Evolutionary conservation across 331 rosid species (phyloP), one percentile per base, ranked within the genome.

Genomic region (Quercus tomentella): DNA sequence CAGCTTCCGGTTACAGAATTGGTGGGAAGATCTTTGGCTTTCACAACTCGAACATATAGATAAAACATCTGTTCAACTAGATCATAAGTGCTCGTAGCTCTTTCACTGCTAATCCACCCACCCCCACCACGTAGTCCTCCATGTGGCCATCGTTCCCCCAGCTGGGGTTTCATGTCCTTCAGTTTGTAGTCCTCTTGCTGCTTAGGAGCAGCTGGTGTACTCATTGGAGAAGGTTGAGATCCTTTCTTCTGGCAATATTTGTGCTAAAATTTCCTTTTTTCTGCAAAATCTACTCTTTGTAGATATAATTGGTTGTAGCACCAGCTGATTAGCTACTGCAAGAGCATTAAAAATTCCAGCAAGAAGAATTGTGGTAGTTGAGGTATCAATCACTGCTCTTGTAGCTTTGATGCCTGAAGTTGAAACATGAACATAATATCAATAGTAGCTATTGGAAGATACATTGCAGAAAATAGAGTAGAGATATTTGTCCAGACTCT

Each of bases 111-210:
- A 61, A 88, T 81, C 98, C 91, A 93, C 56, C 97, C 93, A 17
- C 90, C 92, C 28, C 97, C 89, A 4, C 84, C 88, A 0, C 89
- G 89, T 56, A 86, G 52, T 56, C 92, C 94, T 21, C 92, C 91
- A 31, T 93, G 92, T 6, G 97, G 97, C 97, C 97, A 91, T 25
- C 90, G 74, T 74, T 93, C 97, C 52, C 97, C 97, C 0, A 93
- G 94, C 77, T 82, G 85, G 8, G 97, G 97, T 20, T 93, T 93
- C 20, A 92, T 93, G 85, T 93, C 93, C 85, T 91, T 93, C 75
- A 93, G 22, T 72, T 88, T 87, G 90, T 93, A 93, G 52, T 93
- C 97, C 41, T 89, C 97, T 65, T 78, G 83, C 72, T 41, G 87
- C 25, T 60, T 72, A 61, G 90, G 33, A 28, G 79, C 85, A 35